These are phyloP conservation scores for Neofusicoccum umdonicola DNA, from an alignment of 2,329 filamentous ascomycete genomes.

Conservation along the genomic window DNA sequence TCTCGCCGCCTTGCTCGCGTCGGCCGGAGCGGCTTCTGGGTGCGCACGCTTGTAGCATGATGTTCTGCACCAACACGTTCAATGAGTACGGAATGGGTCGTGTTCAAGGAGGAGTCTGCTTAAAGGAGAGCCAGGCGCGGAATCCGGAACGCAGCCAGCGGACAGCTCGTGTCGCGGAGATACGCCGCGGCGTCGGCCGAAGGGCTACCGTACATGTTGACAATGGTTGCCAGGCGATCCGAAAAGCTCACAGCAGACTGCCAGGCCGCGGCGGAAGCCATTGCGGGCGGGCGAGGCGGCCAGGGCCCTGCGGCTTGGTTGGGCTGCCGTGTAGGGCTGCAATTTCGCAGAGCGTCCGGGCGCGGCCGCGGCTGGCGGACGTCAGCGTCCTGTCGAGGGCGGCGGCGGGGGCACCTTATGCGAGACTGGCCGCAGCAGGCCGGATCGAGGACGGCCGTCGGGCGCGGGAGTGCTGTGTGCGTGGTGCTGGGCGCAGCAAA, in stretches of 20 bases:
- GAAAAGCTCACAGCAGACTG: slow-evolving; percentile 43
- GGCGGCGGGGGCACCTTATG: neutral
- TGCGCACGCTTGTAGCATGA: slow-evolving; percentile 48
- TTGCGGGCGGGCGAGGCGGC: neutral
- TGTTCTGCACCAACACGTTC: slow-evolving; percentile 36
- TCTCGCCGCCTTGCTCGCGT: slow-evolving; percentile 60
- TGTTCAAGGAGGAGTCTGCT: neutral
- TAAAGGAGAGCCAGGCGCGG: neutral
- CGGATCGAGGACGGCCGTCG: neutral
- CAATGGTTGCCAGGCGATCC: slow-evolving; percentile 42
- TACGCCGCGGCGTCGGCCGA: slow-evolving; percentile 1
- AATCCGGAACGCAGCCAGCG: neutral
- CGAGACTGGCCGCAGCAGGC: neutral
- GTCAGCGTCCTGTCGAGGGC: neutral
- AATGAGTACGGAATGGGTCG: neutral
- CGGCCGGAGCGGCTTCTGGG: slow-evolving; percentile 44
- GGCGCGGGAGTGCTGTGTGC: neutral
- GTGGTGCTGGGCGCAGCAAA: neutral
- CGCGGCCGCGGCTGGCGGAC: slow-evolving; percentile 1
- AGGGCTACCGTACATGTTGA: slow-evolving; percentile 44
- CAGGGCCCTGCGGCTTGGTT: neutral
- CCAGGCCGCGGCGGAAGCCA: slow-evolving; percentile 30
- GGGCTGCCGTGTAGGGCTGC: slow-evolving; percentile 14
- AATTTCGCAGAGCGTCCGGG: slow-evolving; percentile 11
- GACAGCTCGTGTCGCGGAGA: slow-evolving; percentile 1